phyloP scores from a whole-genome alignment of 1,284 basidiomycete genomes.

The Erythrobasidium hasegawianum region DNA sequence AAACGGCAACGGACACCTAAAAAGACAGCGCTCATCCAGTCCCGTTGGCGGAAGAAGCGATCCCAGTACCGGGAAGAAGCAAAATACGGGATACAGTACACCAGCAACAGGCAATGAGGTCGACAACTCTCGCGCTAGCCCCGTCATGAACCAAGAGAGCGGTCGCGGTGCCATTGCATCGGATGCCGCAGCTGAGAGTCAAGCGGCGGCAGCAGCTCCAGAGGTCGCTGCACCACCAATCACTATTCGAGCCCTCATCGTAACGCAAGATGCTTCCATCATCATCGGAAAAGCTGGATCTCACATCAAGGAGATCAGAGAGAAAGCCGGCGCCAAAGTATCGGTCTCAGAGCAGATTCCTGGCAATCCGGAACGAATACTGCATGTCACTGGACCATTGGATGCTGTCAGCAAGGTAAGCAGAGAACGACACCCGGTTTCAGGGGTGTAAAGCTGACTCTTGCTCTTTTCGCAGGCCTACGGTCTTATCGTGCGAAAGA shows the following conservation, averaged over 20 bases:
- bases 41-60: slow-evolving; percentile 16
- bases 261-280: slow-evolving; percentile 97
- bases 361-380: slow-evolving; percentile 94
- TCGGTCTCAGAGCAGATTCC: slow-evolving; percentile 95
- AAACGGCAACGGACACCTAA: slow-evolving; percentile 29
- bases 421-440: too few species aligned
- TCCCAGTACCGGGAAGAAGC: slow-evolving; percentile 25
- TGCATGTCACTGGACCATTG: slow-evolving; percentile 94
- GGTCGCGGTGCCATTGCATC: not conserved
- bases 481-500: slow-evolving; percentile 94
- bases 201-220: slow-evolving; percentile 6
- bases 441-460: not conserved
- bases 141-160: not conserved
- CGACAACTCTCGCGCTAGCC: not conserved
- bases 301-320: slow-evolving; percentile 97
- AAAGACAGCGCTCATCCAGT: slow-evolving; percentile 19
- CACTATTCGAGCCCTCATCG: slow-evolving; percentile 62
- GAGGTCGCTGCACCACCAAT: slow-evolving; percentile 35
- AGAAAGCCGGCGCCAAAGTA: slow-evolving; percentile 91
- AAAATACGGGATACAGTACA: slow-evolving; percentile 18
- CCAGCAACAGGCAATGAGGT: too few species aligned
- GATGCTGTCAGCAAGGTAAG: slow-evolving; percentile 95
- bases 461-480: slow-evolving; percentile 68
- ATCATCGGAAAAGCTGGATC: slow-evolving; percentile 96
- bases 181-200: slow-evolving; percentile 3